Evolutionary conservation across 179 eudicot genomes (phyloP).

Genomic region (Dionaea muscipula): DNA sequence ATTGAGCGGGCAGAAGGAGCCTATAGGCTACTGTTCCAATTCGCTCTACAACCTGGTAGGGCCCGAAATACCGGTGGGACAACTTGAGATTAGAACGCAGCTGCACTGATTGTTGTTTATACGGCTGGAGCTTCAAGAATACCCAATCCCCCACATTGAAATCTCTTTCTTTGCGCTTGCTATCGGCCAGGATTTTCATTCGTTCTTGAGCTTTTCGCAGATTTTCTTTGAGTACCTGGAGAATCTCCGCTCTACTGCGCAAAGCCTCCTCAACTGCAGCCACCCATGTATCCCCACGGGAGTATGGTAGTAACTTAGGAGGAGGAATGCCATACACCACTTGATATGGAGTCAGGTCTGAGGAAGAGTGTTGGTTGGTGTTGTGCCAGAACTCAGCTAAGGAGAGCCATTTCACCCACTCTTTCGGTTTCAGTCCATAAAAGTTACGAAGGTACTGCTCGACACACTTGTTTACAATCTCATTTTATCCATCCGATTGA

Average conservation of each 20-base stretch:
- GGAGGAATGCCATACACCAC: not conserved
- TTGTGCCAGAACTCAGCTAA: not conserved
- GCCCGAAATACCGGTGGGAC: constrained; percentile 2
- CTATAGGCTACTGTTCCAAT: constrained; percentile 2
- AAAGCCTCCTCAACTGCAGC: not conserved
- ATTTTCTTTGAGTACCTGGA: not conserved
- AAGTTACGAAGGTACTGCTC: not conserved
- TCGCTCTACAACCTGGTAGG: constrained; percentile 1
- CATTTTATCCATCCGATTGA: not conserved
- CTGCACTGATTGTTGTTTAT: not conserved
- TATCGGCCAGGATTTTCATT: not conserved
- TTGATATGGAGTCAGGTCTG: not conserved
- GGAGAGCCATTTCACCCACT: not conserved
- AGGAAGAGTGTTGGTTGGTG: not conserved
- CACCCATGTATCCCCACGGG: not conserved
- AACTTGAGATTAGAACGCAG: not conserved
- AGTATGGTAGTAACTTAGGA: not conserved
- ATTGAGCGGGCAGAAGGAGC: not conserved
- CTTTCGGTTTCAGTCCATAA: not conserved
- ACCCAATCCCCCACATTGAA: constrained; percentile 4
- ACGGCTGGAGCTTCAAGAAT: constrained; percentile 3
- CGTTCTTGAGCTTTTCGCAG: not conserved
- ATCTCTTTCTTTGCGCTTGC: not conserved
- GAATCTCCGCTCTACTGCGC: not conserved
- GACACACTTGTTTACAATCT: not conserved